Base-by-base conservation (phyloP, 306 rosid species). In the Potentilla sterilis region DNA sequence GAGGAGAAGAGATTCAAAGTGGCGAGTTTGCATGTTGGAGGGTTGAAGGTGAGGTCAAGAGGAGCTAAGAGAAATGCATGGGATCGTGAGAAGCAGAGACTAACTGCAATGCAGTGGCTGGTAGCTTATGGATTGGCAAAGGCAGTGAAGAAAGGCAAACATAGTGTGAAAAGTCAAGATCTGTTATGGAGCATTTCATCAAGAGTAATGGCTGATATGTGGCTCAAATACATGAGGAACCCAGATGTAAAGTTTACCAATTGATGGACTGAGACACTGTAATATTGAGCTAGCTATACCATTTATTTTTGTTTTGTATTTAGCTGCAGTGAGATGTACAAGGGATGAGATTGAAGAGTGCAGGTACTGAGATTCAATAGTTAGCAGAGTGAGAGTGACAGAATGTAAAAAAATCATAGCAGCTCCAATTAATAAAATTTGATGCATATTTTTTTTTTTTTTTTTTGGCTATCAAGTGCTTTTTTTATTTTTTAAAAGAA, bases 91-190 rank as follows among this genome's bases (percentile, higher is more conserved):
- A 95, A 83, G 82, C 89, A 85, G 47, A 90, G 89, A 75, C 76
- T 92, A 65, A 92, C 99, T 7, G 97, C 97, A 65, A 90, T 88
- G 91, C 97, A 95, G 75, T 92, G 99, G 99, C 82, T 95, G 76
- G 90, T 95, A 72, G 90, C 91, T 22, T 81, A 86, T 69, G 99
- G 99, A 13, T 49, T 89, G 63, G 96, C 86, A 63, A 96, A 96
- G 82, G 87, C 83, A 24, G 83, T 77, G 84, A 92, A 87, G 91
- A 92, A 89, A 62, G 90, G 89, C 65, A 92, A 90, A 64, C 84
- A 79, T 4, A 34, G 11, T 21, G 54, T 67, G 9, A 88, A 87
- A 59, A 91, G 81, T 52, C 90, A 87, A 67, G 98, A 96, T 77
- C 67, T 83, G 75, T 55, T 92, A n/a, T 96, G 98, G 97, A 96